Base-by-base conservation (phyloP, 257 asterid genomes). In the Avicennia marina region DNA sequence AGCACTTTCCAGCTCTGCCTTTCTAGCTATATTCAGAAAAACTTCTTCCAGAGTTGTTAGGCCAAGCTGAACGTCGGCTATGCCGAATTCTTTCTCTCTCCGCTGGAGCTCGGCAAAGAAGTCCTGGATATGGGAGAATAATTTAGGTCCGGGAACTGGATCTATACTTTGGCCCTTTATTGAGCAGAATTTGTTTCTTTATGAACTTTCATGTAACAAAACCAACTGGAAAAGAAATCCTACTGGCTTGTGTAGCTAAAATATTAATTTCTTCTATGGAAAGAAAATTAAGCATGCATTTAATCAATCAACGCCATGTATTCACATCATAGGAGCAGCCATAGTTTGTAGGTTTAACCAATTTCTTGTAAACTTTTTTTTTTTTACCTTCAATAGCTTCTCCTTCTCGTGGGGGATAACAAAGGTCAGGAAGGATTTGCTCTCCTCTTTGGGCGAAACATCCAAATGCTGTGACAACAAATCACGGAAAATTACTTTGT, bases 11-110 rank as follows among this genome's bases (percentile, higher is more conserved):
- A 85, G 34, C 74, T 85, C 96, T 32, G 96, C 95, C 66, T 75
- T 69, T 54, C 71, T 83, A 29, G 95, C 90, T 33, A 89, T 89
- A 60, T 83, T 85, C 29, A 85, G 74, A 58, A 89, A 89, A 24
- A 89, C 96, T 78, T 89, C 94, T 79, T 89, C 96, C 1, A 89
- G 83, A 20, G 96, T 89, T 18, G 96, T 68, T 24, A 89, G 89
- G 44, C 96, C 94, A 15, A 89, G 89, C 69, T 89, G 96, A 80
- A 89, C 76, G 69, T 89, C 96, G 22, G 90, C 19, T 73, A 89
- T 89, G 8, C 83, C 80, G 18, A 79, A 81, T 65, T 81, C 95
- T 36, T 53, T 44, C 54, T 74, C 85, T 68, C 76, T 80, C 36
- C 79, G 79, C 72, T 89, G 90, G 43, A 89, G 89, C 72, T 81